Evolutionary conservation across 2,329 filamentous ascomycete species (phyloP).

Genomic region (Triangularia setosa): DNA sequence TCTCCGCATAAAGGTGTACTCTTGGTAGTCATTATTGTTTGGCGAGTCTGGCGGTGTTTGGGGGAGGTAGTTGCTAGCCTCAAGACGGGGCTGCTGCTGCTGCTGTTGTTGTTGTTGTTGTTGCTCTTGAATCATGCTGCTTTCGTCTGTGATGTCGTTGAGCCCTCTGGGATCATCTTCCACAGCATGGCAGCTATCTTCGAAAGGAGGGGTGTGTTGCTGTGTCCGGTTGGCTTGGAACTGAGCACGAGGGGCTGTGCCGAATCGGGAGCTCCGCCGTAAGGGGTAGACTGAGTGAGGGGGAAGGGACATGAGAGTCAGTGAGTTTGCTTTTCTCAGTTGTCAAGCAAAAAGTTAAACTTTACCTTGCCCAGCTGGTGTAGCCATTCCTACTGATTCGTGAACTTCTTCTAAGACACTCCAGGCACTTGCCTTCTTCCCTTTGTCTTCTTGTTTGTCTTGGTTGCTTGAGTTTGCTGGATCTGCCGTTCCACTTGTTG

Average conservation of each 20-base stretch:
- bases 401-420: background rate
- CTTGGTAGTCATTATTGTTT: background rate
- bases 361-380: background rate
- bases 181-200: background rate
- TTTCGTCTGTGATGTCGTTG: background rate
- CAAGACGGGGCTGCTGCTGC: background rate
- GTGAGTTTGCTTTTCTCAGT: background rate
- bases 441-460: background rate
- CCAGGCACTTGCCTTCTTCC: background rate
- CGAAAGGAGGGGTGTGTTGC: background rate
- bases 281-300: background rate
- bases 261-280: background rate
- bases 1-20: background rate
- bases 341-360: background rate
- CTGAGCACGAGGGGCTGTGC: background rate
- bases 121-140: background rate
- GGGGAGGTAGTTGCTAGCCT: background rate
- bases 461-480: background rate
- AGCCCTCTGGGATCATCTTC: background rate
- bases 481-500: background rate
- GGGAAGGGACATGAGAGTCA: background rate
- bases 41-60: background rate
- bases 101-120: background rate
- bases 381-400: background rate
- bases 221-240: background rate